Base-by-base conservation (phyloP, 2,329 filamentous ascomycete genomes). In the Neurospora sp. region DNA sequence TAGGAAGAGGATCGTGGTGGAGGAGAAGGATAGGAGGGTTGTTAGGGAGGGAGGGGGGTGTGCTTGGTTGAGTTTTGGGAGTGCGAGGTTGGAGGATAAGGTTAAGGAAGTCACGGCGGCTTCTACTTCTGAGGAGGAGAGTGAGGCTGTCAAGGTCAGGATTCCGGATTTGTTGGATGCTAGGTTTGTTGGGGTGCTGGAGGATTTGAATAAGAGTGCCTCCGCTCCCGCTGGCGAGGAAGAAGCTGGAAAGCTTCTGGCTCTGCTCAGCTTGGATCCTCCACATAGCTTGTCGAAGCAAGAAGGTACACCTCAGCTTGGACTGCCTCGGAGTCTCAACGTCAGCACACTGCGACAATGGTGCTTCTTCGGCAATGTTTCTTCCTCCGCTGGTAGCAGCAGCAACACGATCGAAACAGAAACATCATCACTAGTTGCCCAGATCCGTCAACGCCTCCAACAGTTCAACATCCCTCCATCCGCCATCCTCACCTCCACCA, bases 31-130 rank as follows among this genome's bases (percentile, higher is more conserved):
- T 70, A 84, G 82, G 70, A 81, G 81, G 68, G 80, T 88, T 5
- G 83, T 91, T 6, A 81, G 79, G 43, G 91, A 92, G 74, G 91
- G 91, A 52, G 94, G 92, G 6, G 95, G 94, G 10, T 91, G 89
- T 69, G 87, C 88, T n/a, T 92, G 90, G 84, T 77, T 96, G 74
- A 87, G 83, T 75, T 83, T 97, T 71, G 81, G 78, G 17, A 81
- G 83, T 10, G 89, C 90, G 12, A 83, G 77, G 68, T 82, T 91
- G 72, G 79, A 82, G 71, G 80, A 81, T 23, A 86, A 85, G 33
- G 33, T 1, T 0, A 36, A 36, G 74, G 40, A 46, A 4, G 43
- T 28, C 19, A 66, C 75, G 6, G 17, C 8, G n/a, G 41, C 17
- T n/a, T 36, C 33, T 36, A n/a, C 41, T 43, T 19, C 17, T 17